phyloP scores from a whole-genome alignment of 176 grass and related monocot genomes.

The Cenchrus purpureus region DNA sequence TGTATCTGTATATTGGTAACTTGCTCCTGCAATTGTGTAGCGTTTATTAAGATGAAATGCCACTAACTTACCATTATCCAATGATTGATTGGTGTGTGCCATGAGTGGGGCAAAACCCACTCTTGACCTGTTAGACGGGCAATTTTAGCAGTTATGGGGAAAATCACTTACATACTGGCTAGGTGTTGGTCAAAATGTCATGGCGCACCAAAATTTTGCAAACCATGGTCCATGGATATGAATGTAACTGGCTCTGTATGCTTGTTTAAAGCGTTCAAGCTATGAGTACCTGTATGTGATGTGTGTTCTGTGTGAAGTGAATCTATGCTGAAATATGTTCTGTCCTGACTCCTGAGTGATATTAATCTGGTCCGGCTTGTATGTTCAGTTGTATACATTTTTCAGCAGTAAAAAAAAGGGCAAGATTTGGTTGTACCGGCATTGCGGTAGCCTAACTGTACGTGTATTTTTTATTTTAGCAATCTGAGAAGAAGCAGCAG shows the following conservation, averaged over 20 bases:
- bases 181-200: background rate
- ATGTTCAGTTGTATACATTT: background rate
- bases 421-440: background rate
- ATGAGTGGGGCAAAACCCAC: conserved; percentile 8
- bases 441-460: background rate
- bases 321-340: background rate
- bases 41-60: conserved; percentile 30
- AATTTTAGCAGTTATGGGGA: background rate
- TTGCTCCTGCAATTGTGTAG: conserved; percentile 35
- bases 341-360: background rate
- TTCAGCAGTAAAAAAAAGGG: background rate
- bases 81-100: conserved; percentile 23
- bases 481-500: background rate
- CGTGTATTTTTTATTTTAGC: background rate
- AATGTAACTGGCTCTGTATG: background rate
- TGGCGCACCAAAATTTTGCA: background rate
- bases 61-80: conserved; percentile 32
- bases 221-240: background rate
- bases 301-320: background rate
- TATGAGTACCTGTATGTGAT: background rate
- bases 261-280: background rate
- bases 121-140: conserved; percentile 19
- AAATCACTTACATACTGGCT: background rate
- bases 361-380: background rate
- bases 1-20: conserved; percentile 49